A percentile compares a stretch with the other conserved stretches of the same genome.
Evolutionary conservation across 352 stramenopile genomes (phyloP).

Genomic region (Pythium scleroteichum): DNA sequence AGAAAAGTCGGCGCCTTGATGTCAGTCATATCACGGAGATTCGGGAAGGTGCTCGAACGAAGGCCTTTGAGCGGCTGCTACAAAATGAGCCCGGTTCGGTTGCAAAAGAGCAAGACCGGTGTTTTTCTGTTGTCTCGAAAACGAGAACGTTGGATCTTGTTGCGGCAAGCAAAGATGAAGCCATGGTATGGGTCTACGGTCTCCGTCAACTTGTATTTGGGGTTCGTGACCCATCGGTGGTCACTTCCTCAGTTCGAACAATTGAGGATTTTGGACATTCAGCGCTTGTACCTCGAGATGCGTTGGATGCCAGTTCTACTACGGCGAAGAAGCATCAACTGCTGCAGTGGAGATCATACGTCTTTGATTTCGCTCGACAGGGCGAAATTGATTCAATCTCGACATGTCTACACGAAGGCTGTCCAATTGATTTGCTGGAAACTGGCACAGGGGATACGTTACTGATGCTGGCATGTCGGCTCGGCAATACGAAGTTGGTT

Average conservation of each 20-base stretch:
- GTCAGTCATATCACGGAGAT: slow-evolving; percentile 58
- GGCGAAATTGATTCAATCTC: slow-evolving; percentile 45
- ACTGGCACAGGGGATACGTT: slow-evolving; percentile 72
- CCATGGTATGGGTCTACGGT: slow-evolving; percentile 52
- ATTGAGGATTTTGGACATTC: slow-evolving; percentile 53
- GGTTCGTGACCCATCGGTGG: slow-evolving; percentile 5
- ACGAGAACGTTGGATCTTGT: slow-evolving; percentile 71
- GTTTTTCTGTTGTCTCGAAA: slow-evolving; percentile 71
- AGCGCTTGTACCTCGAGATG: slow-evolving; percentile 37
- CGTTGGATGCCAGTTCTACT: slow-evolving; percentile 7
- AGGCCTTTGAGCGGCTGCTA: slow-evolving; percentile 57
- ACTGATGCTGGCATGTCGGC: slow-evolving; percentile 74
- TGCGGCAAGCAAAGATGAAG: slow-evolving; percentile 79
- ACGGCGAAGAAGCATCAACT: slow-evolving; percentile 44
- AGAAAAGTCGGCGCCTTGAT: slow-evolving; percentile 47
- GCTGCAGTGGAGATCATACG: slow-evolving; percentile 46
- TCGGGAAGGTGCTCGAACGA: slow-evolving; percentile 53
- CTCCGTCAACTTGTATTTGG: slow-evolving; percentile 48
- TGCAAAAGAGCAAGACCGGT: slow-evolving; percentile 48
- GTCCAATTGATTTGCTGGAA: slow-evolving; percentile 76
- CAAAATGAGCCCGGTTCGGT: slow-evolving; percentile 41
- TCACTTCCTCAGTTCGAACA: slow-evolving; percentile 31
- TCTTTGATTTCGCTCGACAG: slow-evolving; percentile 64
- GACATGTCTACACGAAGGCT: slow-evolving; percentile 57
- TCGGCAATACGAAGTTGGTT: slow-evolving; percentile 60